Evolutionary conservation across 164 flowering plant species (phyloP).

Genomic region (Dillenia turbinata): DNA sequence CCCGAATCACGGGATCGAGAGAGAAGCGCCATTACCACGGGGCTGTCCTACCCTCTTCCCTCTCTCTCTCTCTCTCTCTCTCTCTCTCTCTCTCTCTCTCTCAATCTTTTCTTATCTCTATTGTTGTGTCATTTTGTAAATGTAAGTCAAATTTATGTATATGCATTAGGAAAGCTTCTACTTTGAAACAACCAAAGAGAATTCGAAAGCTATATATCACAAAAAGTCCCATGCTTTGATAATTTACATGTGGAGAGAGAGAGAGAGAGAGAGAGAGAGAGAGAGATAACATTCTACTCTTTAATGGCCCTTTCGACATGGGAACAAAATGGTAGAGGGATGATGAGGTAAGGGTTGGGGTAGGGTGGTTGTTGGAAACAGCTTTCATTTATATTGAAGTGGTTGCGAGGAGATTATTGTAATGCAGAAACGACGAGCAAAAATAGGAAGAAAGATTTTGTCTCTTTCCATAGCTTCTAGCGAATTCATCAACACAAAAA

Average conservation of each 20-base stretch:
- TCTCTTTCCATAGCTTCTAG: no score
- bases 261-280: neutral
- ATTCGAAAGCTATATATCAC: no score
- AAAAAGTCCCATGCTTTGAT: no score
- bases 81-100: no score
- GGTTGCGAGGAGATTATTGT: constrained; percentile 9
- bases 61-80: no score
- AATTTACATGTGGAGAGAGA: neutral
- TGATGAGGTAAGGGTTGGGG: no score
- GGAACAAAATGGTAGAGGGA: neutral
- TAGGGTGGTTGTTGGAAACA: constrained; percentile 4
- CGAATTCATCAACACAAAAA: no score
- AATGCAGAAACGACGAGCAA: constrained; percentile 4
- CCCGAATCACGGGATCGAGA: constrained; percentile 10
- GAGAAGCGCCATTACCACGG: neutral
- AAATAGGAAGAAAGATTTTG: neutral
- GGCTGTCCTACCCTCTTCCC: neutral
- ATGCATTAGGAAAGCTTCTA: no score
- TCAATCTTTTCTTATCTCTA: no score
- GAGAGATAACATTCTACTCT: neutral
- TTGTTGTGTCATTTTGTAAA: no score
- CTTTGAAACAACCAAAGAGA: no score
- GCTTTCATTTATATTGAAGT: constrained; percentile 4
- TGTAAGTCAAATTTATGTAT: no score
- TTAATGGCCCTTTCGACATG: neutral